A percentile compares a stretch with the other conserved stretches of the same genome.
These are phyloP conservation scores for Aquanectria penicillioides DNA, from an alignment of 2,329 filamentous ascomycete species.

Conservation along the genomic window DNA sequence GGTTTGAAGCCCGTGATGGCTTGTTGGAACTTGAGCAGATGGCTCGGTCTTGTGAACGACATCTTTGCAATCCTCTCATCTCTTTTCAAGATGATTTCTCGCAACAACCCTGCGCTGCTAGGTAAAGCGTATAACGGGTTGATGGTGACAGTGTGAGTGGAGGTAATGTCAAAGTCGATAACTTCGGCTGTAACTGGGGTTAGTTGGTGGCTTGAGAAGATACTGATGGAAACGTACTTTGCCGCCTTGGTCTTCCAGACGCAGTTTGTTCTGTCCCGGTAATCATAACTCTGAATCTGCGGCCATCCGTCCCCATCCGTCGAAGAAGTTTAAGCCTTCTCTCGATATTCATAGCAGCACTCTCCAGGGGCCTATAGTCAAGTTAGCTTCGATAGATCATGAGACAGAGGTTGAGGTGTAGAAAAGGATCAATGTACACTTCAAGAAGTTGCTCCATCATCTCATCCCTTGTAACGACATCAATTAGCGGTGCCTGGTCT, in stretches of 20 bases:
- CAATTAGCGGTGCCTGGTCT: conserved; percentile 39
- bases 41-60: conserved; percentile 37
- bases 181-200: conserved; percentile 32
- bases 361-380: conserved; percentile 29
- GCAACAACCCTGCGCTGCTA: conserved; percentile 18
- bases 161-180: conserved; percentile 46
- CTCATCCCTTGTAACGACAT: conserved; percentile 44
- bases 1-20: conserved; percentile 47
- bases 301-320: conserved; percentile 41
- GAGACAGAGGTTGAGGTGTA: not conserved
- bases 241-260: conserved; percentile 33
- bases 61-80: conserved; percentile 46
- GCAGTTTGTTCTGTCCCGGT: conserved; percentile 34
- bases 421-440: conserved; percentile 30
- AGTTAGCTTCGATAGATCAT: conserved; percentile 13
- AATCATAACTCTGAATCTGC: conserved; percentile 40
- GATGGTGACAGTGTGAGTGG: conserved; percentile 35
- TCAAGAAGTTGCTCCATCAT: conserved; percentile 47
- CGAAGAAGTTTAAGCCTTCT: conserved; percentile 40
- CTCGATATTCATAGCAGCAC: conserved; percentile 29
- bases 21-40: conserved; percentile 47
- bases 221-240: conserved; percentile 26
- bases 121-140: conserved; percentile 45
- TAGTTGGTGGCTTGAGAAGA: not conserved
- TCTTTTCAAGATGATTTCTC: conserved; percentile 44